A percentile compares a stretch with the other conserved stretches of the same genome.
Evolutionary conservation across 805 yeast species (phyloP).

Genomic region (Starmerella powellii): DNA sequence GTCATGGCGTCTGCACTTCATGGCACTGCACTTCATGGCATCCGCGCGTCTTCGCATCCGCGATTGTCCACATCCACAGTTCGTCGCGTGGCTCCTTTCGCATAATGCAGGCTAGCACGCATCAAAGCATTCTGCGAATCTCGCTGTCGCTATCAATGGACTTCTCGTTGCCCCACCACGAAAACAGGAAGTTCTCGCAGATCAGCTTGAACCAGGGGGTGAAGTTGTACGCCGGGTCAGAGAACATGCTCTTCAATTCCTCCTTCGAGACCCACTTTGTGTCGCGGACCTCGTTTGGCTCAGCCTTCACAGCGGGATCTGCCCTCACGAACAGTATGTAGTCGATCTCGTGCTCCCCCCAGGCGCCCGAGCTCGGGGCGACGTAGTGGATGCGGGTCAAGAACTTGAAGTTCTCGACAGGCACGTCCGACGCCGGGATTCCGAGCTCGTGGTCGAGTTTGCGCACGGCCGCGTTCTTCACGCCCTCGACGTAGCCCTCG

Average conservation of each 20-base stretch:
- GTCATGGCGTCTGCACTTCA: no score
- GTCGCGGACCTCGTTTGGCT: slow-evolving; percentile 79
- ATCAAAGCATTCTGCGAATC: slow-evolving; percentile 22
- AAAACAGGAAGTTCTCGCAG: slow-evolving; percentile 77
- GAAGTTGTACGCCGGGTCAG: slow-evolving; percentile 52
- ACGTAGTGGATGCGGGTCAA: slow-evolving; percentile 90
- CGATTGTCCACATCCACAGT: no score
- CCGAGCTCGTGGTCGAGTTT: slow-evolving; percentile 92
- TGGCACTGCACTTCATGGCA: no score
- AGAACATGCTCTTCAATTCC: slow-evolving; percentile 65
- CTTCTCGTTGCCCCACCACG: slow-evolving; percentile 65
- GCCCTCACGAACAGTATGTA: slow-evolving; percentile 72
- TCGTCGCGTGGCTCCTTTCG: background rate
- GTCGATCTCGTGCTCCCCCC: slow-evolving; percentile 99
- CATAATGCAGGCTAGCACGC: background rate
- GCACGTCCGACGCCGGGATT: slow-evolving; percentile 46
- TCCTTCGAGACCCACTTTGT: slow-evolving; percentile 55
- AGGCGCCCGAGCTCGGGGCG: slow-evolving; percentile 61
- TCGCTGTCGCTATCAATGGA: slow-evolving; percentile 9
- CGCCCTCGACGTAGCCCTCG: slow-evolving; percentile 59
- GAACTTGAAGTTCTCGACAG: slow-evolving; percentile 59
- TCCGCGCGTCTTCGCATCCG: no score
- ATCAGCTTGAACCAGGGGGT: slow-evolving; percentile 98
- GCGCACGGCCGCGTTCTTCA: slow-evolving; percentile 77
- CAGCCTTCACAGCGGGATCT: slow-evolving; percentile 38